Evolutionary conservation across 768 basidiomycete genomes (phyloP), one percentile per base, ranked within the genome.

Genomic region (Lactarius hengduanensis): DNA sequence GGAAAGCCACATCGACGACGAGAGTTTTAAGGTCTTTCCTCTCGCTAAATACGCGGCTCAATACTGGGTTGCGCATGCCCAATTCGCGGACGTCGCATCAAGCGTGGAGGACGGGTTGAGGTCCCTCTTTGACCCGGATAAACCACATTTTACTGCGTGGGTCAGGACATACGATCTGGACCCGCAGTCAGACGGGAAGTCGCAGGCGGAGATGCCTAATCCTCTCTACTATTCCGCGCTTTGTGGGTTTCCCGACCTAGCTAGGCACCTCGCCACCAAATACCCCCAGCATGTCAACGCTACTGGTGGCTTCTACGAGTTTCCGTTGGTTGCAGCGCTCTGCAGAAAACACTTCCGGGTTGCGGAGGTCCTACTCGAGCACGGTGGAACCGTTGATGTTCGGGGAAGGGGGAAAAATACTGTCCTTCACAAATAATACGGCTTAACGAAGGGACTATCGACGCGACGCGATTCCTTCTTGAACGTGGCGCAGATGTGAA

Each of bases 71-170:
- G 13, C 2, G 18, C 59, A 47, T 22, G 43, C 30, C 4, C 45
- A 13, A 32, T 60, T 60, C 32, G 28, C 50, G 45, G 15, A n/a
- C n/a, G 59, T 60, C n/a, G 45, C 59, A 13, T 47, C 45, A 22
- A 20, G 11, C 5, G 5, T 47, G 22, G 36, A 57, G 16, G 62
- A 38, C 1, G 56, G 26, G 26, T 30, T 63, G 22, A 11, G 28
- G 36, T 36, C 41, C 20, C 62, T 63, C 4, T 57, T 63, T 26
- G 62, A 63, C 30, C 20, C 9, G 7, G 56, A 63, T 34, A 57
- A 47, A 4, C 62, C 62, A 28, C 62, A 63, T 13, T 57, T 63
- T 18, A 4, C 43, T 4, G 30, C 32, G 18, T 57, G 62, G 62
- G 22, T 57, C 36, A 45, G 22, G 62, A 57, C 57, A 20, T 34